These are phyloP conservation scores for Malassezia sp. DNA, from an alignment of 1,284 basidiomycete species.

Conservation along the genomic window DNA sequence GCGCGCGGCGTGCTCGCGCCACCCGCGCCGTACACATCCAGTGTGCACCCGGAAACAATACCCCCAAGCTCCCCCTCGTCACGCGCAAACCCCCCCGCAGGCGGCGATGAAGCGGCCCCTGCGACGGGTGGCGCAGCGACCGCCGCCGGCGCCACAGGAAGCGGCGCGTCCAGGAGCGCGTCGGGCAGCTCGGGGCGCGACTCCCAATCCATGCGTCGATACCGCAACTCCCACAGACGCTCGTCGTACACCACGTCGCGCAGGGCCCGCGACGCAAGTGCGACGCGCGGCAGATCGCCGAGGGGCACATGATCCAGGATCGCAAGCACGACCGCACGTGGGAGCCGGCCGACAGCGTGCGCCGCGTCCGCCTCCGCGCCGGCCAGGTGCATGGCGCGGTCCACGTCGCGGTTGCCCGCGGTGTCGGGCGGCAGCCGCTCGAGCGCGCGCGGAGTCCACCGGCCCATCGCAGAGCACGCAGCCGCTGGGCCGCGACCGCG, in stretches of 20 bases:
- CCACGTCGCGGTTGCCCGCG: too few species aligned
- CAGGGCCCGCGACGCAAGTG: background rate
- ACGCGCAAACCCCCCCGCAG: too few species aligned
- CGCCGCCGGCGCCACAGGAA: too few species aligned
- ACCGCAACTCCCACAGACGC: conserved; percentile 9
- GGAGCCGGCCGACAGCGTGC: background rate
- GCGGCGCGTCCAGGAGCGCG: conserved; percentile 6
- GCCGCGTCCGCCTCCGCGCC: background rate
- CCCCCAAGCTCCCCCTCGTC: too few species aligned
- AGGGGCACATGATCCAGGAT: conserved; percentile 8
- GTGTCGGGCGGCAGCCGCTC: background rate
- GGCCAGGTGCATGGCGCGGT: too few species aligned
- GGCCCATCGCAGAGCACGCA: background rate
- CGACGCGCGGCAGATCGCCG: conserved; percentile 2
- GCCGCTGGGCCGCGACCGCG: too few species aligned
- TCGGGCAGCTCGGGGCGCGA: background rate
- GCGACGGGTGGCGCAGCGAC: too few species aligned
- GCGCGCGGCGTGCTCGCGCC: too few species aligned
- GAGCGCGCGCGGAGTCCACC: conserved; percentile 10
- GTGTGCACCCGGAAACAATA: too few species aligned
- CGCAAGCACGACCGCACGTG: background rate
- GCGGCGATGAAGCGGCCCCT: too few species aligned
- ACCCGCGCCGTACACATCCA: too few species aligned
- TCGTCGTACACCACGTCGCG: conserved; percentile 1
- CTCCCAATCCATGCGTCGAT: conserved; percentile 4